These are phyloP conservation scores for Fusarium newnesense DNA, from an alignment of 2,329 filamentous ascomycete species.

Conservation along the genomic window DNA sequence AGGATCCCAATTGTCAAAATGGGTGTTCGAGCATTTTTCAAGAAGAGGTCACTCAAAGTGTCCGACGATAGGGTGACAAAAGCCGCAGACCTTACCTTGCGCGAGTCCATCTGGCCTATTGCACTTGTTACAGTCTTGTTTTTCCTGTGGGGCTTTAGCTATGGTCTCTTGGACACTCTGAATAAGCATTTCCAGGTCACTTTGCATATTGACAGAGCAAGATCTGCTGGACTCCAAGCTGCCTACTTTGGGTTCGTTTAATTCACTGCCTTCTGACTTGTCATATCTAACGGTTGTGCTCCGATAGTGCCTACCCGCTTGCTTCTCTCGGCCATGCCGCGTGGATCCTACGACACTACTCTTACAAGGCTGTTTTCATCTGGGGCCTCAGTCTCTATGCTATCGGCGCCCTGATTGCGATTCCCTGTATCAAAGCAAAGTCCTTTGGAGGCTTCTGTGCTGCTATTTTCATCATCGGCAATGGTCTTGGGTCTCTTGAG, in stretches of 20 bases:
- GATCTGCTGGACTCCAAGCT: conserved; percentile 59
- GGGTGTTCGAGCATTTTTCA: conserved; percentile 57
- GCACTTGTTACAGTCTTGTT: conserved; percentile 62
- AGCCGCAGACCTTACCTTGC: conserved; percentile 68
- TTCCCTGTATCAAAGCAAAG: conserved; percentile 65
- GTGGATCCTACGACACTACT: conserved; percentile 70
- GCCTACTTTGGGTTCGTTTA: conserved; percentile 66
- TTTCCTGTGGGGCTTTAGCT: conserved; percentile 60
- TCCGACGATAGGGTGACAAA: conserved; percentile 54
- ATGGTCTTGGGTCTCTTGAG: conserved; percentile 78
- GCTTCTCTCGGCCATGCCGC: conserved; percentile 74
- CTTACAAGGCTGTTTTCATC: conserved; percentile 76
- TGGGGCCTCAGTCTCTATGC: conserved; percentile 75
- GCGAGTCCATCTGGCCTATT: conserved; percentile 74
- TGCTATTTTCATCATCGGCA: conserved; percentile 78
- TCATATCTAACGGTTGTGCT: conserved; percentile 8
- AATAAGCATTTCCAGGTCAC: conserved; percentile 61
- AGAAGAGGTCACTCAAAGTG: conserved; percentile 57
- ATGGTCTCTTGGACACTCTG: conserved; percentile 59
- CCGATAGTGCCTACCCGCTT: conserved; percentile 69
- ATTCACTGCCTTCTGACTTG: conserved; percentile 19
- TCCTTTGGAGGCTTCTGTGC: conserved; percentile 81
- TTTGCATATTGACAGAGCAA: conserved; percentile 55
- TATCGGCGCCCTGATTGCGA: conserved; percentile 64
- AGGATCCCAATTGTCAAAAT: conserved; percentile 42